These are phyloP conservation scores for Sphagnum tenellum DNA, from an alignment of 225 moss, liverwort and hornwort genomes.

Conservation along the genomic window DNA sequence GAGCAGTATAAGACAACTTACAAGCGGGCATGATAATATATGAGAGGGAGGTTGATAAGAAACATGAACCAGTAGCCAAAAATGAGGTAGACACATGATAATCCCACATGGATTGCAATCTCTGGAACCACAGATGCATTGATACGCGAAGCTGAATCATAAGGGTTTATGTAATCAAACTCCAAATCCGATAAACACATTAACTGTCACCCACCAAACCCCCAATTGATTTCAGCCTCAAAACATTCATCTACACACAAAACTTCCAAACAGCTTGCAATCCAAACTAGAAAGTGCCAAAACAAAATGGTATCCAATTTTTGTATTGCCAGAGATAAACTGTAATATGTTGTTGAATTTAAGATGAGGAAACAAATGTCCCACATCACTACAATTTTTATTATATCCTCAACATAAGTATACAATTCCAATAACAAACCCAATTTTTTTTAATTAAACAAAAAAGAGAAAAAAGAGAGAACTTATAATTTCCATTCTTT, in stretches of 20 bases:
- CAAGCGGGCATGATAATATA: constrained; percentile 71
- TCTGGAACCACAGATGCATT: constrained; percentile 71
- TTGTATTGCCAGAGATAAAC: too few relatives aligned
- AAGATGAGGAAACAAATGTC: too few relatives aligned
- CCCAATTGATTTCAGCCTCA: not conserved
- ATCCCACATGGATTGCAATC: constrained; percentile 59
- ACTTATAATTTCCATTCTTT: too few relatives aligned
- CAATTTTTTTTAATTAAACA: too few relatives aligned
- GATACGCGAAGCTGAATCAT: constrained; percentile 84
- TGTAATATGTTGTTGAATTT: too few relatives aligned
- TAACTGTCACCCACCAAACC: constrained; percentile 38
- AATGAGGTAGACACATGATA: constrained; percentile 49
- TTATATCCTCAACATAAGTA: too few relatives aligned
- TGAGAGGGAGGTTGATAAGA: constrained; percentile 59
- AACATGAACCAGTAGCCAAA: constrained; percentile 81
- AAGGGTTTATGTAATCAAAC: constrained; percentile 98
- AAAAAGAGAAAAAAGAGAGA: too few relatives aligned
- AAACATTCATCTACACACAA: too few relatives aligned
- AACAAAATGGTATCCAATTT: too few relatives aligned
- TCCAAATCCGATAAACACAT: constrained; percentile 98
- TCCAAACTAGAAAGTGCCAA: too few relatives aligned
- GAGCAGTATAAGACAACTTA: constrained; percentile 10
- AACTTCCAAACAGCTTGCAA: not conserved
- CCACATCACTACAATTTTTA: too few relatives aligned
- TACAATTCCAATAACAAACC: too few relatives aligned